Conservation (phyloP, 1,284 basidiomycete genomes). For the Vanrija humicola region DNA sequence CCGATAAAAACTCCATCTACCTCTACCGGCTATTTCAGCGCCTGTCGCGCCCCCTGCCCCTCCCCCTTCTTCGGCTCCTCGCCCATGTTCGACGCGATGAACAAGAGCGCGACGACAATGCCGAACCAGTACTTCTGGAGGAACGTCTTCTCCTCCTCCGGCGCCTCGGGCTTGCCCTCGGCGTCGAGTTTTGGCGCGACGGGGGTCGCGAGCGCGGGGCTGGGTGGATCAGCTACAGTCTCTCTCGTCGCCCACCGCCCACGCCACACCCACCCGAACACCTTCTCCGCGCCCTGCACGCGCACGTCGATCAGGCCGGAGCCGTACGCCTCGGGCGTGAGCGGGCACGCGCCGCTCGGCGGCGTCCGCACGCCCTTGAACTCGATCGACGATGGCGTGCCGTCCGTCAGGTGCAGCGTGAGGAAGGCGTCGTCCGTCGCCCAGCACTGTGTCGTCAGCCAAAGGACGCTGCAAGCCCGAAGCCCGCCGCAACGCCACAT, state of each 20-base stretch:
- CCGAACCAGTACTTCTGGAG: conserved; percentile 88
- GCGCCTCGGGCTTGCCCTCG: conserved; percentile 62
- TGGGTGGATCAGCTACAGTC: conserved; percentile 5
- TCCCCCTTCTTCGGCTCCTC: conserved; percentile 15
- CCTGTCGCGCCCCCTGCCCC: too few relatives aligned
- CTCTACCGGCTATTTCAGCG: too few relatives aligned
- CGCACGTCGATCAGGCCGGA: background rate
- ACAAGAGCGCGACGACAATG: conserved; percentile 57
- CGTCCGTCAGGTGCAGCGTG: conserved; percentile 2
- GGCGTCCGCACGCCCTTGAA: conserved; percentile 7
- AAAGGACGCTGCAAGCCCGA: too few relatives aligned
- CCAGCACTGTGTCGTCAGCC: conserved; percentile 9
- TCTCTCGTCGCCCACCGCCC: too few relatives aligned
- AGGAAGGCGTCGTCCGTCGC: background rate
- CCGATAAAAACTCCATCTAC: too few relatives aligned
- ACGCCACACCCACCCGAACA: background rate
- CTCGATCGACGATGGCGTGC: conserved; percentile 6
- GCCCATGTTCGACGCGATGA: conserved; percentile 40
- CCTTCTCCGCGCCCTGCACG: background rate
- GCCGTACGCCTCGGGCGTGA: background rate
- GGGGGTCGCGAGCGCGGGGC: conserved; percentile 48
- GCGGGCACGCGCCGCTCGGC: background rate
- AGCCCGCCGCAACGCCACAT: background rate
- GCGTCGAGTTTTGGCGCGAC: conserved; percentile 48
- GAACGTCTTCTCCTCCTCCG: conserved; percentile 68